Evolutionary conservation across 495 filamentous ascomycete species (phyloP).

Genomic region (Aspergillus heteromorphus): DNA sequence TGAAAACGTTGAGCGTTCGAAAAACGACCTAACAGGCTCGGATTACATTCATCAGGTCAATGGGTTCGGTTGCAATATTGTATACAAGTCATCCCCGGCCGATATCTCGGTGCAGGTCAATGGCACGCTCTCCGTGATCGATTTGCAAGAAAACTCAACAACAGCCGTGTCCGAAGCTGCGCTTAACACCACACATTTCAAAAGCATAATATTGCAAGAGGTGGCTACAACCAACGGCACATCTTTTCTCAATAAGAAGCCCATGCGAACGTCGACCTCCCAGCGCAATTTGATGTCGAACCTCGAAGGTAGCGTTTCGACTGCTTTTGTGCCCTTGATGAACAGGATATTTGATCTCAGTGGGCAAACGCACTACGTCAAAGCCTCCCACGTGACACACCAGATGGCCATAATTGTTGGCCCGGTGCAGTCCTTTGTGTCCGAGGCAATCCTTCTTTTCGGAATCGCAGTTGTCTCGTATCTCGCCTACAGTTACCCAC

Average conservation of each 20-base stretch:
- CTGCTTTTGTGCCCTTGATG: slow-evolving; percentile 3
- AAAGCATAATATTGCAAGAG: background rate
- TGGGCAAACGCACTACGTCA: background rate
- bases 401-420: background rate
- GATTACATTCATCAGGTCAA: background rate
- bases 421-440: background rate
- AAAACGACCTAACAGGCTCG: background rate
- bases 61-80: background rate
- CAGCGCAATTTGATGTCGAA: background rate
- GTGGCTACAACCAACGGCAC: background rate
- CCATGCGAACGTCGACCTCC: background rate
- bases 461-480: background rate
- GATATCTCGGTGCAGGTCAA: background rate
- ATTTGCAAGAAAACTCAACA: background rate
- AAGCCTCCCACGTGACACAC: background rate
- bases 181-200: background rate
- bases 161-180: background rate
- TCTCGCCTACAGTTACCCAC: slow-evolving; percentile 1
- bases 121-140: background rate
- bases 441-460: background rate
- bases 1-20: background rate
- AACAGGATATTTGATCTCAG: background rate
- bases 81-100: background rate
- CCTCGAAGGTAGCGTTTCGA: background rate
- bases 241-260: background rate